phyloP scores from a whole-genome alignment of 176 grass and related monocot genomes.

The Phoenix roebelenii region DNA sequence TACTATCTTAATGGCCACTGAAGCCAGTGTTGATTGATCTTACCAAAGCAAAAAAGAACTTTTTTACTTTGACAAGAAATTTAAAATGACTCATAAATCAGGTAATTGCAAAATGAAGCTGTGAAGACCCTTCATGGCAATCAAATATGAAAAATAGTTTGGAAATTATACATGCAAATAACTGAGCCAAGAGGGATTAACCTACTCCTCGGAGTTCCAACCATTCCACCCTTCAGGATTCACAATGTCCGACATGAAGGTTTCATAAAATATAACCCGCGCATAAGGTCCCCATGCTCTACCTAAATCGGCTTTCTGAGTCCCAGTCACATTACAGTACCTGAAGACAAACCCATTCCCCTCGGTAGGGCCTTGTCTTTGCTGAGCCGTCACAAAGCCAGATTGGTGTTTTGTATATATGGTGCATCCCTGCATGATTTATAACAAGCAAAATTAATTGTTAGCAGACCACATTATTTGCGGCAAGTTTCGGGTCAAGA shows the following conservation, averaged over 20 bases:
- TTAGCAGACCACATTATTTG: not conserved
- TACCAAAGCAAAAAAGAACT: no score
- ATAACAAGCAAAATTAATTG: not conserved
- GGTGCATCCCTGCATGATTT: slow-evolving; percentile 28
- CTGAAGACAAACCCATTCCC: slow-evolving; percentile 47
- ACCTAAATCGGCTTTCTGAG: slow-evolving; percentile 32
- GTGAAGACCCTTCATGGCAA: no score
- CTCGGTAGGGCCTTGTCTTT: slow-evolving; percentile 10
- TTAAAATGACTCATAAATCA: no score
- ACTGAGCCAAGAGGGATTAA: not conserved
- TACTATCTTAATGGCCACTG: no score
- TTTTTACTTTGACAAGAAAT: no score
- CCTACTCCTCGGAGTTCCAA: slow-evolving; percentile 39
- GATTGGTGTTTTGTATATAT: slow-evolving; percentile 7
- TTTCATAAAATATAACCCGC: slow-evolving; percentile 60
- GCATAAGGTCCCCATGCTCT: slow-evolving; percentile 57
- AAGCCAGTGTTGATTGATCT: no score
- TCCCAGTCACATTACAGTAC: slow-evolving; percentile 27
- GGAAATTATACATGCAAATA: no score
- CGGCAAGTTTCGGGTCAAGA: no score
- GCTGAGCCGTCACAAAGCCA: slow-evolving; percentile 46
- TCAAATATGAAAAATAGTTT: no score
- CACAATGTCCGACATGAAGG: slow-evolving; percentile 46
- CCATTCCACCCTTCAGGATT: slow-evolving; percentile 44
- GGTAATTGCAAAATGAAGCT: no score